These are phyloP conservation scores for Cephaloascus albidus DNA, from an alignment of 805 yeast genomes.

Conservation along the genomic window DNA sequence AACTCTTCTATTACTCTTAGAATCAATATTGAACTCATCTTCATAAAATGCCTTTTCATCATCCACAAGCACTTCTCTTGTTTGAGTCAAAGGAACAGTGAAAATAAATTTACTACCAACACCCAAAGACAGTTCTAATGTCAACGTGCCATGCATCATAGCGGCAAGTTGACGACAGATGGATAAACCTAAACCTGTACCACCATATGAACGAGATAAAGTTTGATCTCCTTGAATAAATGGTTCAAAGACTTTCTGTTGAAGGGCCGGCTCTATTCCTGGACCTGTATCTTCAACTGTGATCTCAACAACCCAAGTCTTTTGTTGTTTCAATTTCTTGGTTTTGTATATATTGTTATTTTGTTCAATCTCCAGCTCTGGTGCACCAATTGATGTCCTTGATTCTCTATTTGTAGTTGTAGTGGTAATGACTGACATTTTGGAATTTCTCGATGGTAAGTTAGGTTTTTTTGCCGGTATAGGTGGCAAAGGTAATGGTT, in stretches of 20 bases:
- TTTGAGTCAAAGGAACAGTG: slow-evolving; percentile 66
- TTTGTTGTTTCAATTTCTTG: slow-evolving; percentile 18
- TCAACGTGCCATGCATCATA: slow-evolving; percentile 84
- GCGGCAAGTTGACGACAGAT: slow-evolving; percentile 87
- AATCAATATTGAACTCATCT: slow-evolving; percentile 56
- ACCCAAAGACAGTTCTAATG: slow-evolving; percentile 65
- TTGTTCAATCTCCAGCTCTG: slow-evolving; percentile 4
- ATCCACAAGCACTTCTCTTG: slow-evolving; percentile 35
- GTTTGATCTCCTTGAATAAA: slow-evolving; percentile 97
- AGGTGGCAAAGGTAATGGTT: slow-evolving; percentile 1
- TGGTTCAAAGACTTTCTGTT: slow-evolving; percentile 85
- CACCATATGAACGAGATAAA: slow-evolving; percentile 83
- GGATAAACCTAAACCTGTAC: slow-evolving; percentile 87
- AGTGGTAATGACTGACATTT: neutral
- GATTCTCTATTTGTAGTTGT: neutral
- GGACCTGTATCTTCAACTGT: slow-evolving; percentile 89
- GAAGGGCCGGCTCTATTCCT: slow-evolving; percentile 79
- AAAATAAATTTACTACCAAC: slow-evolving; percentile 80
- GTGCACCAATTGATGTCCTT: slow-evolving; percentile 4
- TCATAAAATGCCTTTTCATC: slow-evolving; percentile 37
- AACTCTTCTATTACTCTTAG: slow-evolving; percentile 44
- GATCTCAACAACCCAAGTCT: slow-evolving; percentile 53
- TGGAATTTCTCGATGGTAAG: neutral
- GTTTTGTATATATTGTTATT: slow-evolving; percentile 4
- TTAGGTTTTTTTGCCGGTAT: neutral